Evolutionary conservation across 345 rosid species (phyloP).

Genomic region (Lepidium sativum): DNA sequence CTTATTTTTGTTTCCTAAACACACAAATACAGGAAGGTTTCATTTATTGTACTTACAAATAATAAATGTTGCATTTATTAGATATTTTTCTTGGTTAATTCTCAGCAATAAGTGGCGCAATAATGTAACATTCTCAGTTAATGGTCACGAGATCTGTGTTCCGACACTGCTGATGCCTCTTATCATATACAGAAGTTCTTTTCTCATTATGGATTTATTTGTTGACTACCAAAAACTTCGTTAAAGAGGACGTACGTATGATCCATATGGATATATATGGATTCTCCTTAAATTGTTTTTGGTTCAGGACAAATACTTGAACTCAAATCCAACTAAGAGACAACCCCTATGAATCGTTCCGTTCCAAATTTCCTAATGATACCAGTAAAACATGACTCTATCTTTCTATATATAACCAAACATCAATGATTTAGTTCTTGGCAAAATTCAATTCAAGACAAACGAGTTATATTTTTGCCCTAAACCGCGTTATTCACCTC

Average conservation of each 20-base stretch:
- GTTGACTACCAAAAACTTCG: not conserved
- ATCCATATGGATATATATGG: not conserved
- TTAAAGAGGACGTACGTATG: not conserved
- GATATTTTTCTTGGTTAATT: no score
- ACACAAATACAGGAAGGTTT: not conserved
- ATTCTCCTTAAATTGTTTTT: no score
- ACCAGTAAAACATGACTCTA: no score
- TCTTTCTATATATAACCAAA: no score
- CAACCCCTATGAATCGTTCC: no score
- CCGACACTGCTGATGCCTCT: not conserved
- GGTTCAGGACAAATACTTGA: no score
- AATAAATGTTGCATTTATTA: not conserved
- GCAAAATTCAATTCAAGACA: no score
- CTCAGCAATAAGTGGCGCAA: not conserved
- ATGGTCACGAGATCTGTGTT: not conserved
- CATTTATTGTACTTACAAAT: not conserved
- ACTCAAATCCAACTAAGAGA: no score
- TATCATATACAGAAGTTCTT: not conserved
- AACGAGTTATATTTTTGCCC: no score
- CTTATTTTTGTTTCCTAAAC: not conserved
- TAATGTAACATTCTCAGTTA: slow-evolving; percentile 5
- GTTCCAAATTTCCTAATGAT: no score
- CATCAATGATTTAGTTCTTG: no score
- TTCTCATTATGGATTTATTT: not conserved
- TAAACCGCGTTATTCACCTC: no score